A percentile compares a stretch with the other conserved stretches of the same genome.
These are phyloP conservation scores for Fusarium tanahbumbuense DNA, from an alignment of 2,329 filamentous ascomycete genomes.

Conservation along the genomic window DNA sequence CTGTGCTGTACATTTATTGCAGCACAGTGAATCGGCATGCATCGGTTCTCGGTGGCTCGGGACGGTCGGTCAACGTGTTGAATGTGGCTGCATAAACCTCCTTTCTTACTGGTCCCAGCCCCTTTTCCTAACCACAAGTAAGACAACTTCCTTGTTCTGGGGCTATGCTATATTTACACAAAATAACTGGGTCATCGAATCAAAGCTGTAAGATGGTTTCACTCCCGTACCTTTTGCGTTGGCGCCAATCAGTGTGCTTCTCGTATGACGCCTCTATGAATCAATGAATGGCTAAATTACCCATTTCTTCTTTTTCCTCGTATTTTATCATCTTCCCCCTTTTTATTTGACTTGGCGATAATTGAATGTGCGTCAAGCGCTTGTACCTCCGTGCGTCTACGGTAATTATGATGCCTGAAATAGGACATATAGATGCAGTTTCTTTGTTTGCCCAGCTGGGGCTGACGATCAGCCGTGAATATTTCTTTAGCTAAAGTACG, in stretches of 20 bases:
- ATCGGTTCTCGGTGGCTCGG: conserved; percentile 20
- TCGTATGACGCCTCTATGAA: conserved; percentile 24
- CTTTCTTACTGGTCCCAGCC: conserved; percentile 20
- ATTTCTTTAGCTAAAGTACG: neutral
- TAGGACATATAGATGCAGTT: neutral
- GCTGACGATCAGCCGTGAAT: neutral
- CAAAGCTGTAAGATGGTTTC: neutral
- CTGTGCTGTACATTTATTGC: neutral
- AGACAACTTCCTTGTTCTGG: neutral
- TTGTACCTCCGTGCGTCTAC: conserved; percentile 14
- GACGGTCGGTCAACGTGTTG: conserved; percentile 8
- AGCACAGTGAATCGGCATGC: no score
- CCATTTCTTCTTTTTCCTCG: conserved; percentile 9
- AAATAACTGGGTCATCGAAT: neutral
- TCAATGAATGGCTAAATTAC: neutral
- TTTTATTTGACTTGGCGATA: neutral
- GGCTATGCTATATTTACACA: conserved; percentile 26
- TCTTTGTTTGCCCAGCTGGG: neutral
- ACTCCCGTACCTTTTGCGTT: conserved; percentile 20
- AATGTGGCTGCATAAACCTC: conserved; percentile 26
- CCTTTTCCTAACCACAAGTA: conserved; percentile 1
- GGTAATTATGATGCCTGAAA: neutral
- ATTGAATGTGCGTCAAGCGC: neutral
- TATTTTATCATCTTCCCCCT: conserved; percentile 4
- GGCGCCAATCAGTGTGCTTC: conserved; percentile 32